These are phyloP conservation scores for Solanum chacoense DNA, from an alignment of 305 asterid genomes.

Conservation along the genomic window DNA sequence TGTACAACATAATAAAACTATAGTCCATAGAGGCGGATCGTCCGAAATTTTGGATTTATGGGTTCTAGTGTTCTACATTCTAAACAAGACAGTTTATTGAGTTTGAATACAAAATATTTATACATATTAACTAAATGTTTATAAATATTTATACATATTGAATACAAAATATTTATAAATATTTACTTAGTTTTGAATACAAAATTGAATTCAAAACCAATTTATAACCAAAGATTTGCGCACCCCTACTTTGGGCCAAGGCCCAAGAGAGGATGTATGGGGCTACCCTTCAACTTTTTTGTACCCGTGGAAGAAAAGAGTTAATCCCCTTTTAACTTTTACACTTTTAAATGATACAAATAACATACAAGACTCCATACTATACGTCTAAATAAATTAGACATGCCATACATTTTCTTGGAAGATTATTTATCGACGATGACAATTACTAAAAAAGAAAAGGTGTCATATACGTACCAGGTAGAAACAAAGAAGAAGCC, in stretches of 20 bases:
- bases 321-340: background rate
- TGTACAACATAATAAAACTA: background rate
- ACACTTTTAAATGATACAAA: background rate
- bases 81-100: background rate
- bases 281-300: too few species aligned
- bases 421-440: background rate
- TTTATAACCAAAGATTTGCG: too few species aligned
- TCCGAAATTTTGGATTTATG: background rate
- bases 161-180: too few species aligned
- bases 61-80: background rate
- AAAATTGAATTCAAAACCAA: too few species aligned
- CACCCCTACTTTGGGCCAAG: too few species aligned
- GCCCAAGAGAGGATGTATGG: too few species aligned
- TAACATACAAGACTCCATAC: background rate
- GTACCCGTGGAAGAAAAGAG: too few species aligned
- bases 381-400: background rate
- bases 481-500: conserved; percentile 73
- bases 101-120: background rate
- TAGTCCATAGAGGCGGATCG: background rate
- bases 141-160: too few species aligned
- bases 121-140: too few species aligned
- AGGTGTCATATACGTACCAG: conserved; percentile 27
- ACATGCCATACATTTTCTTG: background rate
- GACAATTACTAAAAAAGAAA: background rate
- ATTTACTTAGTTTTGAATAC: too few species aligned